Conservation (phyloP, 305 asterid species). For the Andrographis paniculata region DNA sequence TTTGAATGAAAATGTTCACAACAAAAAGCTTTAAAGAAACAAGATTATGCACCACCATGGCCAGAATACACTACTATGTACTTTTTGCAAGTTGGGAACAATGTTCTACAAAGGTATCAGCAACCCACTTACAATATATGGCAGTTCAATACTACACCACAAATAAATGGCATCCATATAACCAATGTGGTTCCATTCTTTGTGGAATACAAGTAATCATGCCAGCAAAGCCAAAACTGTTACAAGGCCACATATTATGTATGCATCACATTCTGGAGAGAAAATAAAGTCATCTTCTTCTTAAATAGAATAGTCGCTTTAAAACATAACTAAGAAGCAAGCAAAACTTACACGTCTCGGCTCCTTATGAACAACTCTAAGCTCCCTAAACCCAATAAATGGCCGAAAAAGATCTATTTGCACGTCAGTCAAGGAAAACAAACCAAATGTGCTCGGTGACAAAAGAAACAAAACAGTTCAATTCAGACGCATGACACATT, state of each 20-base stretch:
- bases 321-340: neutral
- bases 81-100: no score
- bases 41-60: no score
- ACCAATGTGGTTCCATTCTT: neutral
- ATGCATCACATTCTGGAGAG: neutral
- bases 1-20: no score
- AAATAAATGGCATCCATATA: neutral
- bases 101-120: no score
- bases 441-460: conserved; percentile 1
- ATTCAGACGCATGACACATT: conserved; percentile 4
- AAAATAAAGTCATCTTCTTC: neutral
- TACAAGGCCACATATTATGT: neutral
- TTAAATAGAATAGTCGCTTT: neutral
- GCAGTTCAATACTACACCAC: no score
- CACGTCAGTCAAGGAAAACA: conserved; percentile 37
- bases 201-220: conserved; percentile 6
- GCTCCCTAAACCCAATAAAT: conserved; percentile 61
- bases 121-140: no score
- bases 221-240: neutral
- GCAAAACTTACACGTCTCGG: conserved; percentile 50
- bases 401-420: conserved; percentile 67
- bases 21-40: no score
- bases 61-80: no score
- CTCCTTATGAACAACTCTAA: conserved; percentile 65
- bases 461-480: neutral